phyloP scores from a whole-genome alignment of 495 filamentous ascomycete species.

The Penicillium bialowiezense region DNA sequence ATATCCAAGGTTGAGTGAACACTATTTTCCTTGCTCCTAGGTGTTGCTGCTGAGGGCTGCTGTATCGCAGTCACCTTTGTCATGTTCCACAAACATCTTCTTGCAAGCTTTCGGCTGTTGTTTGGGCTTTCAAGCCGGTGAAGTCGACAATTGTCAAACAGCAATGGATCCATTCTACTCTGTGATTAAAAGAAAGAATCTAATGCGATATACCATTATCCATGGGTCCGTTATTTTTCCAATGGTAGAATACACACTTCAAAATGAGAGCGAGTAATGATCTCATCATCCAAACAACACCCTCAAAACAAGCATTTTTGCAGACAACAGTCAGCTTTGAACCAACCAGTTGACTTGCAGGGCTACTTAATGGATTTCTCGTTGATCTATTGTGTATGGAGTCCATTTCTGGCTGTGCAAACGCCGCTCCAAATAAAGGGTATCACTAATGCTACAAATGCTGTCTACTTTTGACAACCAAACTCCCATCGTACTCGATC shows the following conservation, averaged over 20 bases:
- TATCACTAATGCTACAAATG: slow-evolving; percentile 21
- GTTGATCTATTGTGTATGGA: background rate
- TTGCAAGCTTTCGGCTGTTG: no score
- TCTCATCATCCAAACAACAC: background rate
- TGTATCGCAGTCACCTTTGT: no score
- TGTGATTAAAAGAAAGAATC: no score
- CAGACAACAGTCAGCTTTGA: no score
- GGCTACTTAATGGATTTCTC: background rate
- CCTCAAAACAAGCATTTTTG: no score
- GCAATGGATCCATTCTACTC: no score
- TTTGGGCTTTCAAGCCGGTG: no score
- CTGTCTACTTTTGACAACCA: background rate
- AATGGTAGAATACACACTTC: background rate
- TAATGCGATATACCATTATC: background rate
- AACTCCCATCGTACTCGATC: slow-evolving; percentile 12
- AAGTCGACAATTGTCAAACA: no score
- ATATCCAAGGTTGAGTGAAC: slow-evolving; percentile 1
- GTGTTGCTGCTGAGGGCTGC: no score
- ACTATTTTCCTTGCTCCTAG: background rate
- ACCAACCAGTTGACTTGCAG: no score
- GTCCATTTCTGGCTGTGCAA: background rate
- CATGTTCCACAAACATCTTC: no score
- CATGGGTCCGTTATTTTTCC: background rate
- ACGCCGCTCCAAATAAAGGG: slow-evolving; percentile 18
- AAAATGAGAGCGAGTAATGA: slow-evolving; percentile 2